These are phyloP conservation scores for Logfia minima DNA, from an alignment of 129 eudicot genomes.

Conservation along the genomic window DNA sequence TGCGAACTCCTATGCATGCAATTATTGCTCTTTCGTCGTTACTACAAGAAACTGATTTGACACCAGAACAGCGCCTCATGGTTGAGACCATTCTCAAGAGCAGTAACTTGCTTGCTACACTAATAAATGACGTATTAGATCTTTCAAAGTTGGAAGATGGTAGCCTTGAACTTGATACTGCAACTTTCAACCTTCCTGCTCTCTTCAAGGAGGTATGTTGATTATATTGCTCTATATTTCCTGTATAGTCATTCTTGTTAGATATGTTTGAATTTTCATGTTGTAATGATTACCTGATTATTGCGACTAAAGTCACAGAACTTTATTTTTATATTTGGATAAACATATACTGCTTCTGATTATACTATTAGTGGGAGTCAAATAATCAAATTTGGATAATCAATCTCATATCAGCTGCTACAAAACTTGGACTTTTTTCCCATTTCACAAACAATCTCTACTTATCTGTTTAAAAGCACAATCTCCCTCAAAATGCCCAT, in stretches of 20 bases:
- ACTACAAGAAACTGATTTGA: conserved; percentile 75
- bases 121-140: conserved; percentile 91
- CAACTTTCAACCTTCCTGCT: conserved; percentile 70
- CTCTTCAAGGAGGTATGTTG: conserved; percentile 70
- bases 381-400: background rate
- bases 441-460: background rate
- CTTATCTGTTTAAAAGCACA: background rate
- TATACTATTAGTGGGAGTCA: conserved; percentile 1
- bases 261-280: background rate
- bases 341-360: conserved; percentile 1
- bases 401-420: background rate
- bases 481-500: background rate
- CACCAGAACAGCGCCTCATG: conserved; percentile 94
- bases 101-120: conserved; percentile 82
- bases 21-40: conserved; percentile 85
- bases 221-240: background rate
- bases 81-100: conserved; percentile 92
- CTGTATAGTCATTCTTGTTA: background rate
- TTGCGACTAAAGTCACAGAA: background rate
- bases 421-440: background rate
- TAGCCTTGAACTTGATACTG: conserved; percentile 82
- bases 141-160: conserved; percentile 96
- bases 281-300: background rate
- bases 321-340: background rate
- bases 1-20: conserved; percentile 98